Evolutionary conservation across 1,139 yeast species (phyloP).

Genomic region (Yamadazyma dushanensis): DNA sequence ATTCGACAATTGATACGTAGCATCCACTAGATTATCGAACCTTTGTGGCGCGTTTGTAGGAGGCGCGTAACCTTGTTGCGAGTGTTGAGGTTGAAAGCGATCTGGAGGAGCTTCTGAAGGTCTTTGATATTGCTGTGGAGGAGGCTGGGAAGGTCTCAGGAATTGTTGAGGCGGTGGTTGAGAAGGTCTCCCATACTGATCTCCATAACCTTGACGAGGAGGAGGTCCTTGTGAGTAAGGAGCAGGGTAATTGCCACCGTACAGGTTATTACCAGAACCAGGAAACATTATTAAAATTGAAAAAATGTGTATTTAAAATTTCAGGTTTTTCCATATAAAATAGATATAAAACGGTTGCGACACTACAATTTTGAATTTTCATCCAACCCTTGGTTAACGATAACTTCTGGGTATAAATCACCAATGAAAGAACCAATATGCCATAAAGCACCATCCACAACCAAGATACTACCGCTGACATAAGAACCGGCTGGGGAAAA

Average conservation of each 20-base stretch:
- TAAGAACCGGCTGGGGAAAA: constrained; percentile 81
- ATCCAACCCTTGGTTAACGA: constrained; percentile 25
- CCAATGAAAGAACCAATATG: constrained; percentile 56
- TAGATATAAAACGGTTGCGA: no score
- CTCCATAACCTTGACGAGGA: constrained; percentile 16
- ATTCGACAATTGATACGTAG: constrained; percentile 66
- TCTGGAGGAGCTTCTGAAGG: constrained; percentile 16
- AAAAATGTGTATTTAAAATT: no score
- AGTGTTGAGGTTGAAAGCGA: constrained; percentile 1
- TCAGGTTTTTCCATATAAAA: no score
- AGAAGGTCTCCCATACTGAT: constrained; percentile 8
- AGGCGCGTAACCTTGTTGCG: constrained; percentile 10
- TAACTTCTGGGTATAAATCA: constrained; percentile 35
- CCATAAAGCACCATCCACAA: constrained; percentile 94
- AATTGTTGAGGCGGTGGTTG: constrained; percentile 16
- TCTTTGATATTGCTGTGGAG: constrained; percentile 16
- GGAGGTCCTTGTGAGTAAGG: constrained; percentile 4
- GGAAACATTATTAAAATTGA: constrained; percentile 41
- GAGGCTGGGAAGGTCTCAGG: constrained; percentile 9
- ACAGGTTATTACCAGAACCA: constrained; percentile 30
- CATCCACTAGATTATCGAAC: constrained; percentile 30
- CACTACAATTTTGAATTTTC: constrained; percentile 14
- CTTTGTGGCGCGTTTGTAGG: constrained; percentile 36
- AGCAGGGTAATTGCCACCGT: constrained; percentile 3
- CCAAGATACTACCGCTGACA: constrained; percentile 72